Evolutionary conservation across 495 filamentous ascomycete species (phyloP).

Genomic region (Daldinia vernicosa): DNA sequence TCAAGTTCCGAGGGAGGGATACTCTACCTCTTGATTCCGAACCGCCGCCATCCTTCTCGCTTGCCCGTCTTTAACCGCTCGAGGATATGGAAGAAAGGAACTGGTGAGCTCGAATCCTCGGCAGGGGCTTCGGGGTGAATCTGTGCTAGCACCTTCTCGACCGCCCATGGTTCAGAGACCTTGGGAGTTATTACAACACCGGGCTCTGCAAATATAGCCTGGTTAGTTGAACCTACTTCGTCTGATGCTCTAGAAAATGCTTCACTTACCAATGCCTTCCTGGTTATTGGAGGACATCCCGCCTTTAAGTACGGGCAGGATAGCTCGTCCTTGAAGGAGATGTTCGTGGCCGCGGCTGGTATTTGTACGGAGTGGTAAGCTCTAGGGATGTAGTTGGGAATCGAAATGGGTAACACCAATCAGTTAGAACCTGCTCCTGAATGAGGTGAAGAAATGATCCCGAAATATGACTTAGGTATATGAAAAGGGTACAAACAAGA

Average conservation of each 20-base stretch:
- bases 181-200: conserved; percentile 49
- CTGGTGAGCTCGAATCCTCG: conserved; percentile 72
- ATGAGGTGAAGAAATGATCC: conserved; percentile 9
- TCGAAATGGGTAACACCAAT: neutral
- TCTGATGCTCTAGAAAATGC: neutral
- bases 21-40: conserved; percentile 70
- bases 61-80: conserved; percentile 94
- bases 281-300: conserved; percentile 35
- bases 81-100: conserved; percentile 93
- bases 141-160: conserved; percentile 58
- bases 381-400: neutral
- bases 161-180: conserved; percentile 55
- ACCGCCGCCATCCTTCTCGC: conserved; percentile 93
- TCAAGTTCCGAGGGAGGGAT: neutral
- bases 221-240: neutral
- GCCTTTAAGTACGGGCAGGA: neutral
- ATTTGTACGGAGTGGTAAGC: neutral
- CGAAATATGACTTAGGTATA: conserved; percentile 13
- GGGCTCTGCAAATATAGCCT: conserved; percentile 33
- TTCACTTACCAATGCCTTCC: conserved; percentile 32
- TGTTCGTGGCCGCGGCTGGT: neutral
- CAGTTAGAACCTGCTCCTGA: neutral
- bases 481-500: conserved; percentile 1
- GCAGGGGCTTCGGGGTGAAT: conserved; percentile 58
- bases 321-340: neutral